phyloP scores from a whole-genome alignment of 2,329 filamentous ascomycete genomes.

The Teratosphaeria epicoccoides region DNA sequence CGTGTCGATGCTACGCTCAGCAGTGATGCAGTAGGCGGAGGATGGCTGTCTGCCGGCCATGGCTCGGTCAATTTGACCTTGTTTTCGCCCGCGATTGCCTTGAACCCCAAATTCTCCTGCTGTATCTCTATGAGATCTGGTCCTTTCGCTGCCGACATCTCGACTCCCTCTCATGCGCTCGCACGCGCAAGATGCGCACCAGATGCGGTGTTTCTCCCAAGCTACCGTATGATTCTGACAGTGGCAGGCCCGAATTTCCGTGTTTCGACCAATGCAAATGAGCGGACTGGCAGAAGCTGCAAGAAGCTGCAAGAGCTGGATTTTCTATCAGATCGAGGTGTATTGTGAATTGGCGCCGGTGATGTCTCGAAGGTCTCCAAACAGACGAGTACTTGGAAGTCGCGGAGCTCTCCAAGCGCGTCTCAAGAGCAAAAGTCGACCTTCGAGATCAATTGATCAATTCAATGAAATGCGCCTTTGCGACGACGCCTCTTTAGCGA shows the following conservation, averaged over 20 bases:
- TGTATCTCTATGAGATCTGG: slow-evolving; percentile 57
- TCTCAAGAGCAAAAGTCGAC: background rate
- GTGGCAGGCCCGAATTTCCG: background rate
- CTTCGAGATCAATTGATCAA: background rate
- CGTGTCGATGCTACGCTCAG: slow-evolving; percentile 70
- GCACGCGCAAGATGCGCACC: background rate
- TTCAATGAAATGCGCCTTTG: background rate
- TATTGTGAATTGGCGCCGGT: no score
- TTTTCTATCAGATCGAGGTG: background rate
- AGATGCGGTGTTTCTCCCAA: background rate
- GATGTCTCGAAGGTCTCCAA: background rate
- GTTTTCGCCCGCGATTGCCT: slow-evolving; percentile 60
- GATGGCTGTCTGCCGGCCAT: slow-evolving; percentile 61
- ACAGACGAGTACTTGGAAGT: background rate
- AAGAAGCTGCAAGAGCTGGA: background rate
- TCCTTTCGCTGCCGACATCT: background rate
- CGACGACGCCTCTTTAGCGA: no score
- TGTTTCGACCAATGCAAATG: background rate
- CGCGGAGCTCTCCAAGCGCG: background rate
- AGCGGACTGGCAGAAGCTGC: background rate
- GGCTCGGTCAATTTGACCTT: slow-evolving; percentile 68
- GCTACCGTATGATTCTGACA: background rate
- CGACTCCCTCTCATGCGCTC: background rate
- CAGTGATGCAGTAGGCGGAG: slow-evolving; percentile 68
- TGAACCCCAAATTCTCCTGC: slow-evolving; percentile 72